Evolutionary conservation across 768 basidiomycete genomes (phyloP).

Genomic region (Mycena kentingensis): DNA sequence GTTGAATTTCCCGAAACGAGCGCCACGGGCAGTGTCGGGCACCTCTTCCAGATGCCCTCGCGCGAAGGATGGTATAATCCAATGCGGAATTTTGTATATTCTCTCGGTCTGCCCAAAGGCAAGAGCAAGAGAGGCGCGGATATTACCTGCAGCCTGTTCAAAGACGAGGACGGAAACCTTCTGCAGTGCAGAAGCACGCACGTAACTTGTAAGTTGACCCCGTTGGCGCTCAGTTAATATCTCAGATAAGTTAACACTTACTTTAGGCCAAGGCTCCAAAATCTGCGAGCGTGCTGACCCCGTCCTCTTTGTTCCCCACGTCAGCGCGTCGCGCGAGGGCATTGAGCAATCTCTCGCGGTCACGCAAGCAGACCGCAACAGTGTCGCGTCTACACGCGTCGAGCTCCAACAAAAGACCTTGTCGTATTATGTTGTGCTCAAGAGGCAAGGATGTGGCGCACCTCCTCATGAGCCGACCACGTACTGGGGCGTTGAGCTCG

Average conservation of each 20-base stretch:
- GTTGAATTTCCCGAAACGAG: conserved; percentile 1
- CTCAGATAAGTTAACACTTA: neutral
- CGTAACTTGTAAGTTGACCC: neutral
- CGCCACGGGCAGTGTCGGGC: neutral
- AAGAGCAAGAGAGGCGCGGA: neutral
- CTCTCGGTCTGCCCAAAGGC: neutral
- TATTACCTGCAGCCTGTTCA: neutral
- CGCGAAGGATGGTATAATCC: neutral
- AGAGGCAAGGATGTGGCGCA: neutral
- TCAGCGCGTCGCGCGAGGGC: neutral
- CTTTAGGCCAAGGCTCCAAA: neutral
- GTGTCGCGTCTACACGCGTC: neutral
- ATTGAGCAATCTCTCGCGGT: neutral
- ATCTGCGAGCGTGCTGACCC: neutral
- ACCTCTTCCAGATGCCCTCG: neutral
- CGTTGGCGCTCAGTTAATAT: neutral
- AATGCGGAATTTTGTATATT: conserved; percentile 1
- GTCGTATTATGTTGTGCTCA: neutral
- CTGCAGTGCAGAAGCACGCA: neutral
- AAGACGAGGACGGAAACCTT: neutral
- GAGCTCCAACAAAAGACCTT: neutral
- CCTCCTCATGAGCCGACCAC: neutral
- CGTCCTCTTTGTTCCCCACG: neutral
- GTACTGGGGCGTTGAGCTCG: neutral
- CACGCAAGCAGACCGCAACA: neutral